Percentiles rank a stretch among this genome's conserved stretches.
These are phyloP conservation scores for Botrytis fragariae DNA, from an alignment of 2,329 filamentous ascomycete genomes.

Conservation along the genomic window DNA sequence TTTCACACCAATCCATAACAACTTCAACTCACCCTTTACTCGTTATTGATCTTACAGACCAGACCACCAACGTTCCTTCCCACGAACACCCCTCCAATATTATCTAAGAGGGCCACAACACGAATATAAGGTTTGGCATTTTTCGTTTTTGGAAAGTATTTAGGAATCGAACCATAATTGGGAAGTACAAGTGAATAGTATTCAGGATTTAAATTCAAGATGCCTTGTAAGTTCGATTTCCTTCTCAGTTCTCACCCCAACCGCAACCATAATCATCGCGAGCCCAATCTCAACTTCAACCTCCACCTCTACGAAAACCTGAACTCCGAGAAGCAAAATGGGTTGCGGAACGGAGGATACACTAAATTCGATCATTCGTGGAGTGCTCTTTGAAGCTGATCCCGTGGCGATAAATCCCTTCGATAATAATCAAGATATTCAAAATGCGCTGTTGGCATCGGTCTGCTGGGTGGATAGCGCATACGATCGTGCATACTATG, in stretches of 20 bases:
- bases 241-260: neutral
- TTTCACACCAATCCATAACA: neutral
- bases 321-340: neutral
- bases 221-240: constrained; percentile 17
- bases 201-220: neutral
- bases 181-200: neutral
- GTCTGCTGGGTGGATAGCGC: neutral
- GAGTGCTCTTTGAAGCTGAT: neutral
- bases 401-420: neutral
- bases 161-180: constrained; percentile 3
- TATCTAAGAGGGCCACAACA: neutral
- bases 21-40: neutral
- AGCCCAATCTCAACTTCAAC: neutral
- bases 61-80: constrained; percentile 6
- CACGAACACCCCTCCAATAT: constrained; percentile 8
- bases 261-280: neutral
- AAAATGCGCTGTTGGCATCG: neutral
- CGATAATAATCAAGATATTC: neutral
- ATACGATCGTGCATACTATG: neutral
- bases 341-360: no score
- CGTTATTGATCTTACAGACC: neutral
- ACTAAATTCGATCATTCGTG: neutral
- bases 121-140: neutral
- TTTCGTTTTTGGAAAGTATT: constrained; percentile 9
- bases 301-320: neutral